phyloP scores from a whole-genome alignment of 352 stramenopile species.

The Globisporangium spiculum region DNA sequence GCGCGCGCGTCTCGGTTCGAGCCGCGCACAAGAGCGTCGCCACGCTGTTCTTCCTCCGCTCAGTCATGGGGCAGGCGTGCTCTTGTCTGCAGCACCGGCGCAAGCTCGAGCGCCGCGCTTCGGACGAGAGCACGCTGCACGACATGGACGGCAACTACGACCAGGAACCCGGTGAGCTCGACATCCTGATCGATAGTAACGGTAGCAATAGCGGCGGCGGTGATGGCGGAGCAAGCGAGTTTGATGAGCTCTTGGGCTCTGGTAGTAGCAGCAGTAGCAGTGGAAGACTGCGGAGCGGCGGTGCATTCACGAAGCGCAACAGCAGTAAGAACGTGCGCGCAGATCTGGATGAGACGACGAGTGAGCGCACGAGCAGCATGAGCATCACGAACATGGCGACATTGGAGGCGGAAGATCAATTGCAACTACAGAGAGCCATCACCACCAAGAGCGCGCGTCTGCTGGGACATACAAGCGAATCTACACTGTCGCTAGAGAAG shows the following conservation, averaged over 20 bases:
- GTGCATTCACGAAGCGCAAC: conserved; percentile 18
- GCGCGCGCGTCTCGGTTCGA: neutral
- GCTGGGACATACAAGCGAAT: conserved; percentile 10
- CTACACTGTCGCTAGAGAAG: conserved; percentile 17
- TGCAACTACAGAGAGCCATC: conserved; percentile 9
- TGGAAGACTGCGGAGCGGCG: conserved; percentile 13
- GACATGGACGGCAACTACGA: conserved; percentile 17
- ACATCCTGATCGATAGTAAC: conserved; percentile 41
- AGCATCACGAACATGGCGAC: conserved; percentile 10
- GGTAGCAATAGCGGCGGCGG: neutral
- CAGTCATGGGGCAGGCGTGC: conserved; percentile 67
- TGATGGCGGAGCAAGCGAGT: conserved; percentile 1
- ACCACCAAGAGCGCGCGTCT: conserved; percentile 11
- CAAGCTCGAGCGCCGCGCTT: conserved; percentile 57
- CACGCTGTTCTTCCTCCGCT: conserved; percentile 10
- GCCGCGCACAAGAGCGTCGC: neutral
- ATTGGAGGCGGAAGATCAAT: conserved; percentile 10
- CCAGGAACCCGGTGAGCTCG: conserved; percentile 28
- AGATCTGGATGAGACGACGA: neutral
- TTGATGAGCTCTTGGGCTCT: conserved; percentile 11
- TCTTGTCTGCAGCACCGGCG: conserved; percentile 68
- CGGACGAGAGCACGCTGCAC: conserved; percentile 36
- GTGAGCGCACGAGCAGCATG: neutral
- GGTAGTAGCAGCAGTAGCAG: neutral
- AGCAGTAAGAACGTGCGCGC: conserved; percentile 8